Evolutionary conservation across 1,284 basidiomycete genomes (phyloP).

Genomic region (Hemileia vastatrix): DNA sequence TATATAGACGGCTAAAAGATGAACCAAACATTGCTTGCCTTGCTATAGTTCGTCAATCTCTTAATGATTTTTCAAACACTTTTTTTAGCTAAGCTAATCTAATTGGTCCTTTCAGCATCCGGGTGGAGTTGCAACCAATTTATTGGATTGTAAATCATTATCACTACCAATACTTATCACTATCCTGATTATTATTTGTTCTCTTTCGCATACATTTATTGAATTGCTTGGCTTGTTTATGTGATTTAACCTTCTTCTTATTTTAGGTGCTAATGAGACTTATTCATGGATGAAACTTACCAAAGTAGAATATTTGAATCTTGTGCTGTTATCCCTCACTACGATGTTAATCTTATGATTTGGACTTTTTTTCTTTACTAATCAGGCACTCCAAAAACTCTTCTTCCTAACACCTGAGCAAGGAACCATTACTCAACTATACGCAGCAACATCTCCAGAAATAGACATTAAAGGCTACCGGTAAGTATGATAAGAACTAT

Average conservation of each 20-base stretch:
- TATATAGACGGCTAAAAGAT: background rate
- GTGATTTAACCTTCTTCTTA: no score
- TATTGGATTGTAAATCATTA: background rate
- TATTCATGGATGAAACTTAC: no score
- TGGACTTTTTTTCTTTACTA: background rate
- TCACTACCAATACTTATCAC: background rate
- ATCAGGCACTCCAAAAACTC: background rate
- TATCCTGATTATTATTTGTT: background rate
- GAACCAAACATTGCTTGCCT: background rate
- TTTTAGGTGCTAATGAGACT: no score
- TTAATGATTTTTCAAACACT: background rate
- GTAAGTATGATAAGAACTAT: background rate
- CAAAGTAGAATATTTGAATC: background rate
- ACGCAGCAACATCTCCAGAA: slow-evolving; percentile 3
- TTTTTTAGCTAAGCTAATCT: background rate
- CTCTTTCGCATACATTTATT: background rate
- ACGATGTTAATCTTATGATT: background rate
- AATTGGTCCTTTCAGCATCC: slow-evolving; percentile 1
- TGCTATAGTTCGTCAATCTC: background rate
- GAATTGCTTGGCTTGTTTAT: background rate
- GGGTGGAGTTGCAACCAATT: background rate
- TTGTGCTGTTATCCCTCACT: background rate
- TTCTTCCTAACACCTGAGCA: background rate
- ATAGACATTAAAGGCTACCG: background rate
- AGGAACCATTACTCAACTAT: background rate